Evolutionary conservation across 768 basidiomycete genomes (phyloP).

Genomic region (Trichaptum fuscoviolaceum): DNA sequence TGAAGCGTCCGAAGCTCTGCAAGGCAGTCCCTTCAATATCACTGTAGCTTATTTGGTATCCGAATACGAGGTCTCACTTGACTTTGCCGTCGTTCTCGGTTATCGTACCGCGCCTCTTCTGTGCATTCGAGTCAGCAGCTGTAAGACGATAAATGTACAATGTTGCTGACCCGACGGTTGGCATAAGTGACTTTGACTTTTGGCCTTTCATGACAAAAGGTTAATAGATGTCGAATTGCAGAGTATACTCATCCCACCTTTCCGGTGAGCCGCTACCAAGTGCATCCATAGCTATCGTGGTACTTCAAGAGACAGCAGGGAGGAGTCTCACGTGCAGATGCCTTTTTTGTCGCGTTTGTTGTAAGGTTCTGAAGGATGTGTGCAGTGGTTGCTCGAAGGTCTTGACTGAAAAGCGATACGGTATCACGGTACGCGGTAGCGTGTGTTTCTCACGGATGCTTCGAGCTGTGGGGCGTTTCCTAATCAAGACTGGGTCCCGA

Average conservation of each 20-base stretch:
- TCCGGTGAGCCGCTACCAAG: background rate
- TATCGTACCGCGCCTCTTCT: background rate
- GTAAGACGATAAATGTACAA: background rate
- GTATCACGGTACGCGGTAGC: background rate
- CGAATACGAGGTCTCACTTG: background rate
- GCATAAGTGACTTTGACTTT: conserved; percentile 3
- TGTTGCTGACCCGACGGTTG: background rate
- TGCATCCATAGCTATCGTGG: background rate
- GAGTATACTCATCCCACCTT: background rate
- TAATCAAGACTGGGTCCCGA: too few species aligned
- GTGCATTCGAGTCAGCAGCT: background rate
- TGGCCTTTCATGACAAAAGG: background rate
- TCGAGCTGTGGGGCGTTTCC: too few species aligned
- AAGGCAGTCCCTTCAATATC: background rate
- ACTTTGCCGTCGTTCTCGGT: background rate
- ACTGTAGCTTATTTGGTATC: background rate
- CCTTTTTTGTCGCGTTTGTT: background rate
- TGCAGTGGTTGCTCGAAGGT: too few species aligned
- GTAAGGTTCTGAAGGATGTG: background rate
- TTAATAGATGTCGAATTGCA: background rate
- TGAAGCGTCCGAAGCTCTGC: background rate
- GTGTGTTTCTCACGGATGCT: background rate
- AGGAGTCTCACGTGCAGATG: background rate
- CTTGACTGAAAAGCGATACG: background rate
- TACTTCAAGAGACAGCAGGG: background rate